A percentile compares a stretch with the other conserved stretches of the same genome.
Conservation (phyloP, 495 filamentous ascomycete genomes). For the Entonaema liquescens region DNA sequence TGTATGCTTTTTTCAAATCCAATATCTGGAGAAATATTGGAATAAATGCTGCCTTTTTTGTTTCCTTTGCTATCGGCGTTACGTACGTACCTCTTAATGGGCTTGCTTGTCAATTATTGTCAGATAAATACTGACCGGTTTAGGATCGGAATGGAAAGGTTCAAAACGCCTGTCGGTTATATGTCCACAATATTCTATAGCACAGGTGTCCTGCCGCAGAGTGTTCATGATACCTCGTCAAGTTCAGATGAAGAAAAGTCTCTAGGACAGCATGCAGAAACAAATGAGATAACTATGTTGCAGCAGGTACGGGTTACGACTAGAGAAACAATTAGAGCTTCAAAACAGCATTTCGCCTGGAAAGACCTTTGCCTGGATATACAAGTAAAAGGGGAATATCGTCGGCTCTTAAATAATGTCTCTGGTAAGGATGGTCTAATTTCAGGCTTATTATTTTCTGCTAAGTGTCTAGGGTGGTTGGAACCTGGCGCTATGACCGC, state of each 20-base stretch:
- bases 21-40: slow-evolving; percentile 84
- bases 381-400: background rate
- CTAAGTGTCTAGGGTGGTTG: slow-evolving; percentile 68
- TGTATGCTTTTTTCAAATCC: slow-evolving; percentile 65
- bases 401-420: background rate
- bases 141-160: slow-evolving; percentile 46
- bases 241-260: slow-evolving; percentile 63
- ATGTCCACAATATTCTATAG: slow-evolving; percentile 62
- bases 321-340: background rate
- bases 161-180: slow-evolving; percentile 38
- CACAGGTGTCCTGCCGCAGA: slow-evolving; percentile 60
- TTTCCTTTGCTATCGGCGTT: slow-evolving; percentile 61
- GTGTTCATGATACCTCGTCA: slow-evolving; percentile 57
- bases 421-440: background rate
- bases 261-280: slow-evolving; percentile 52
- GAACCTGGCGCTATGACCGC: slow-evolving; percentile 75
- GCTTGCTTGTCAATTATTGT: slow-evolving; percentile 17
- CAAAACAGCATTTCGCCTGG: background rate
- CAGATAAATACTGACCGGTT: background rate
- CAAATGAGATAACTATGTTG: background rate
- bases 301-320: background rate
- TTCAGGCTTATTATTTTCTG: background rate
- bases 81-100: slow-evolving; percentile 54
- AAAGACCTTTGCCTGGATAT: background rate
- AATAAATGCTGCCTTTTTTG: slow-evolving; percentile 76